Base-by-base conservation (phyloP, 768 basidiomycete species). In the Sarcodon aspratus region DNA sequence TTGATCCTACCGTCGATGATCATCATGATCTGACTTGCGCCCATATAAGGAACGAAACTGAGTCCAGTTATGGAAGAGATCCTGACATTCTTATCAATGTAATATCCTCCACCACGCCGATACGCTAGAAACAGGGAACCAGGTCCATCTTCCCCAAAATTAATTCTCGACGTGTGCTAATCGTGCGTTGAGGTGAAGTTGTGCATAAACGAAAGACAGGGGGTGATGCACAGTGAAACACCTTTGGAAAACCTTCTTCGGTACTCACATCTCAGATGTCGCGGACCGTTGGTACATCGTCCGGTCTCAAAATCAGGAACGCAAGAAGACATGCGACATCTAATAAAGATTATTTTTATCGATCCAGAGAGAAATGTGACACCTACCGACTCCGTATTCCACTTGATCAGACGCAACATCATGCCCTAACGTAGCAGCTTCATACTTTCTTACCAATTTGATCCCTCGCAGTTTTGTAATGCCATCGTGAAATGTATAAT, bases 1-100 rank as follows among this genome's bases (percentile, higher is more conserved):
- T 82, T 82, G 67, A 85, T 80, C 57, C 78, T 76, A 7, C 81
- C 80, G 56, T 82, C 78, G 42, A 74, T 71, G 56, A 85, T 76
- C 53, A 76, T 64, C n/a, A n/a, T n/a, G n/a, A n/a, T n/a, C 60
- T 80, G 72, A 50, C 74, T 75, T 9, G 74, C 76, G 33, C 80
- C 80, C 15, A 74, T 71, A n/a, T n/a, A n/a, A n/a, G n/a, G n/a
- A n/a, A n/a, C n/a, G n/a, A n/a, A n/a, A n/a, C n/a, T 8, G 21
- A 33, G 6, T 45, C 5, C 5, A 1, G 31, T 27, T n/a, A 6
- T n/a, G n/a, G n/a, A n/a, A n/a, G n/a, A n/a, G n/a, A n/a, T n/a
- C n/a, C 1, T n/a, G 21, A 36, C 33, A 44, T 15, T n/a, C 66
- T 21, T 50, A 76, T 83, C 81, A 1, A 83, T 64, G 61, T 85